Evolutionary conservation across 192 early-diverging fungal genomes (phyloP), one percentile per base, ranked within the genome.

Genomic region (Gryganskiella cystojenkinii): DNA sequence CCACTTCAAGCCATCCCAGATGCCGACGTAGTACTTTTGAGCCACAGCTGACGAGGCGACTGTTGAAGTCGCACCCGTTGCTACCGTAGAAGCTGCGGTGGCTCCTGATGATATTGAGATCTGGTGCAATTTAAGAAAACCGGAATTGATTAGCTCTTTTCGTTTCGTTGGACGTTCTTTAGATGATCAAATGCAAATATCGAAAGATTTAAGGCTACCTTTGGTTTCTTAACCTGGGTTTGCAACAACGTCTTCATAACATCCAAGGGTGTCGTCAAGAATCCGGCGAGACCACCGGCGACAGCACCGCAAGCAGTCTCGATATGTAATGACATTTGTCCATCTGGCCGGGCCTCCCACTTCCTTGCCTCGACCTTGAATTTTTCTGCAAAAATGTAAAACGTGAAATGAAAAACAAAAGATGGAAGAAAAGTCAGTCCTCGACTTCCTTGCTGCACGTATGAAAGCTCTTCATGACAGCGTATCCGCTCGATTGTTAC

Each of bases 191-290:
- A 9, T 49, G 42, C 20, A 42, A 25, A 49, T 51, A 10, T 13
- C 15, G n/a, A 56, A 53, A 20, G 25, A 46, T 61, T 52, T 56
- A 64, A 54, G 7, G 53, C 63, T 82, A 64, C 67, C 28, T 68
- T 52, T 58, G 67, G 72, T 35, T 57, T 79, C 49, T 80, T 72
- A 25, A 81, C 71, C 33, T 87, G 86, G 11, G 87, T 88, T 51
- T 88, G 87, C 14, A 88, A 58, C 24, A 88, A 45, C 5, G 87
- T 88, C 69, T 88, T 88, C 73, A 88, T 84, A 17, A 86, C 85
- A 62, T 88, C 87, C 43, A 88, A 55, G 19, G 87, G 87, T 3
- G 87, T 88, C 19, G 87, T 88, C 34, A 88, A 71, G 20, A 85
- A 85, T 37, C 87, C 87, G 14, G 87, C 87, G n/a, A 88, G 61